phyloP scores from a whole-genome alignment of 208 protist genomes.

The Trichomonas gallinae region DNA sequence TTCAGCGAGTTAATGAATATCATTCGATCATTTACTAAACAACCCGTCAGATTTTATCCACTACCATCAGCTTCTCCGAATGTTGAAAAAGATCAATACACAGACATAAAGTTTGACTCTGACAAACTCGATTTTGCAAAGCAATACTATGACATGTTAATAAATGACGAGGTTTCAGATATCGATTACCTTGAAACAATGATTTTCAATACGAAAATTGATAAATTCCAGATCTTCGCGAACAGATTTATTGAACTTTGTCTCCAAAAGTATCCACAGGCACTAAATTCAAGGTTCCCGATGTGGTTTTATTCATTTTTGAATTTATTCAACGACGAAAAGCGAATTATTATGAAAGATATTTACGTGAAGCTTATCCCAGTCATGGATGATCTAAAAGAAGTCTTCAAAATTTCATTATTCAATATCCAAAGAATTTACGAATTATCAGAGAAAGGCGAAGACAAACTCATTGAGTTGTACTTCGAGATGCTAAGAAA shows the following conservation, averaged over 20 bases:
- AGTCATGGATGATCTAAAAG: neutral
- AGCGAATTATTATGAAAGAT: neutral
- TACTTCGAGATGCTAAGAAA: neutral
- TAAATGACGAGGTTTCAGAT: neutral
- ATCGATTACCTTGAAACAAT: neutral
- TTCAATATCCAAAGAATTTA: neutral
- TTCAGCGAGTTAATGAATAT: neutral
- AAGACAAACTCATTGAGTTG: neutral
- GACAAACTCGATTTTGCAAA: neutral
- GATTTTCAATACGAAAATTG: neutral
- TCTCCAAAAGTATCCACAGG: neutral
- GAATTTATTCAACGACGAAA: neutral
- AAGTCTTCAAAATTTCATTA: neutral
- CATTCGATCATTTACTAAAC: neutral
- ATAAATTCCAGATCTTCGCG: neutral
- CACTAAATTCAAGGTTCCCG: neutral
- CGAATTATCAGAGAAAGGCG: neutral
- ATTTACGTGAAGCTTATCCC: neutral
- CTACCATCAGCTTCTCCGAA: neutral
- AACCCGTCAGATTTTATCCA: neutral
- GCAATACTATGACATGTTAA: neutral
- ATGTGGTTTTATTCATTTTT: neutral
- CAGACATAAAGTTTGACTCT: neutral
- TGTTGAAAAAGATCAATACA: neutral
- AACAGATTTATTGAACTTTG: neutral